A percentile compares a stretch with the other conserved stretches of the same genome.
Conservation (phyloP, 768 basidiomycete species). For the Agrocybe pediades region DNA sequence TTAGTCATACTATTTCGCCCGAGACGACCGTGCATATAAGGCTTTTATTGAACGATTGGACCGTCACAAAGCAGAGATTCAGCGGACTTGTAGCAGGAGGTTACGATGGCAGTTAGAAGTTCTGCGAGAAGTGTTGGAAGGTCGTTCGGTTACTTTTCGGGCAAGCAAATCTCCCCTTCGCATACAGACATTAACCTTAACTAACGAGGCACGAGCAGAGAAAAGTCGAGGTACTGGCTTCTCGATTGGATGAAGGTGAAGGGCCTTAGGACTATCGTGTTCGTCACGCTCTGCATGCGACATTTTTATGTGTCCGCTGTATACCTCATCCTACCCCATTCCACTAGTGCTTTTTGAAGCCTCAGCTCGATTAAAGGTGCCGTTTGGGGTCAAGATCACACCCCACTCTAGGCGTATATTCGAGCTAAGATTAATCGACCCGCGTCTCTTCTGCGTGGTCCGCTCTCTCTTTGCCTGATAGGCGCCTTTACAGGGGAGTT, state of each 20-base stretch:
- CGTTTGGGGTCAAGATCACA: constrained; percentile 59
- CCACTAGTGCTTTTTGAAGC: background rate
- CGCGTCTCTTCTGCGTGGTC: background rate
- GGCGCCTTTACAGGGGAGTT: background rate
- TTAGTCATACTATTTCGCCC: constrained; percentile 90
- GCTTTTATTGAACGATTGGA: constrained; percentile 59
- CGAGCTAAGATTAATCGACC: constrained; percentile 59
- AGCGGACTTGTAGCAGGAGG: constrained; percentile 50
- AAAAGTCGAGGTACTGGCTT: constrained; percentile 63
- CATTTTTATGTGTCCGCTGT: background rate
- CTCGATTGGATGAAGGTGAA: constrained; percentile 66
- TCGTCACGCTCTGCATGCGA: background rate
- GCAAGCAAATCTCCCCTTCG: constrained; percentile 38
- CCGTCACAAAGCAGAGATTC: constrained; percentile 45
- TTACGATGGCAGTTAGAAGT: constrained; percentile 73
- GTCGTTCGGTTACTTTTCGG: constrained; percentile 64
- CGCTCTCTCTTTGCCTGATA: too few species aligned
- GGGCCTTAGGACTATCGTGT: constrained; percentile 39
- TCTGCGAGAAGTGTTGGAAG: constrained; percentile 64
- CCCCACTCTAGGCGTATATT: constrained; percentile 73
- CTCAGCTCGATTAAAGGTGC: constrained; percentile 53
- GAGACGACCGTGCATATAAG: constrained; percentile 85
- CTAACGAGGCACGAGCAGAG: constrained; percentile 38
- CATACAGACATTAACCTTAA: background rate
- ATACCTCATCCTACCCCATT: background rate